These are phyloP conservation scores for Phytophthora multivora DNA, from an alignment of 352 stramenopile species.

Conservation along the genomic window DNA sequence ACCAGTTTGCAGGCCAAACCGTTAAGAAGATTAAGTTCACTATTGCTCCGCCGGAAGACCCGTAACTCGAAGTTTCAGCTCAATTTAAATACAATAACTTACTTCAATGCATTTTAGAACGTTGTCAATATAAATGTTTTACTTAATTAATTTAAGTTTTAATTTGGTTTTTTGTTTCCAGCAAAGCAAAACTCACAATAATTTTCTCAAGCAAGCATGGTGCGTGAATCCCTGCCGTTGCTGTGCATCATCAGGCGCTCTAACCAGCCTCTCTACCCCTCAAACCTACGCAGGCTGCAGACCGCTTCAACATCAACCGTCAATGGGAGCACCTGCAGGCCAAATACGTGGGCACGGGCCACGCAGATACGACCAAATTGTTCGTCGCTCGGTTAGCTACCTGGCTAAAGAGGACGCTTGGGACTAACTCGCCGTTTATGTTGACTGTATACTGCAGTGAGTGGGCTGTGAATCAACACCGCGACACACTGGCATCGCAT, in stretches of 20 bases:
- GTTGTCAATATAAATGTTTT: no score
- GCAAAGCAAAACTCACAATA: constrained; percentile 8
- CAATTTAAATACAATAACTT: background rate
- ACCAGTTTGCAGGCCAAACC: constrained; percentile 69
- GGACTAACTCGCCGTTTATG: background rate
- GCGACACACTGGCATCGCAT: constrained; percentile 97
- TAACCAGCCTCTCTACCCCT: constrained; percentile 11
- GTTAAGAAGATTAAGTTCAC: constrained; percentile 85
- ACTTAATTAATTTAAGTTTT: no score
- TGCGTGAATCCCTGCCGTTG: constrained; percentile 16
- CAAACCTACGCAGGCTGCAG: constrained; percentile 56
- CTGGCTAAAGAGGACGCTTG: background rate
- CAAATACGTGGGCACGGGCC: constrained; percentile 95
- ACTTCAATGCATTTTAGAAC: constrained; percentile 8
- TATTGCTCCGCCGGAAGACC: constrained; percentile 66
- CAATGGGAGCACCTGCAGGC: constrained; percentile 94
- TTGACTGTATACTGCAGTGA: constrained; percentile 66
- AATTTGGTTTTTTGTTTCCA: no score
- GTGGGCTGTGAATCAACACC: constrained; percentile 98
- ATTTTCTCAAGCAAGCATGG: constrained; percentile 12
- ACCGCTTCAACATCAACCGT: constrained; percentile 92
- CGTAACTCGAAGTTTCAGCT: constrained; percentile 1
- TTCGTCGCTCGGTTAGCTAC: constrained; percentile 43
- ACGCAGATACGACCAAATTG: constrained; percentile 98
- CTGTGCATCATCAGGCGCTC: background rate